Conservation (phyloP, 1,284 basidiomycete species). For the Marasmius oreades region DNA sequence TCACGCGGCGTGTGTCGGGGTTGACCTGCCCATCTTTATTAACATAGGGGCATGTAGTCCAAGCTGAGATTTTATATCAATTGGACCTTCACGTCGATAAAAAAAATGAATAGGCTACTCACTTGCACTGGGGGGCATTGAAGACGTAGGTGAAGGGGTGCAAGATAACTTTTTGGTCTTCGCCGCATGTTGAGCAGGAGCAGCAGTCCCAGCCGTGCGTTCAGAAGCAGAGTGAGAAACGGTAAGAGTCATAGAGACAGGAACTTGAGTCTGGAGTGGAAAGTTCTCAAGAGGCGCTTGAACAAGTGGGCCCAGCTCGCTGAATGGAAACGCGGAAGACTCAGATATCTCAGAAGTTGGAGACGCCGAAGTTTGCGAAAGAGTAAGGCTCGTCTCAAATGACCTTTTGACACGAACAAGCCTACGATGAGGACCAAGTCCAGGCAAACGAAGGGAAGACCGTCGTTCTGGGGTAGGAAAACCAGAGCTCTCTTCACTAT, state of each 20-base stretch:
- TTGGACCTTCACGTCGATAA: not conserved
- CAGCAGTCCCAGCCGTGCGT: conserved; percentile 16
- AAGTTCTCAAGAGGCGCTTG: conserved; percentile 16
- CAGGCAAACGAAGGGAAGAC: not conserved
- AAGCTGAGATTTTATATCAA: conserved; percentile 31
- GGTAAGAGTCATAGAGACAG: conserved; percentile 5
- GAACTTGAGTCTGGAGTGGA: not conserved
- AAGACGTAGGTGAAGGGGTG: conserved; percentile 40
- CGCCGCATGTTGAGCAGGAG: conserved; percentile 30
- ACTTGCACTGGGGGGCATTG: conserved; percentile 41
- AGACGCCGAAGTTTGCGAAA: not conserved
- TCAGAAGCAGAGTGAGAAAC: conserved; percentile 5
- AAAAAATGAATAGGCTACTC: conserved; percentile 24
- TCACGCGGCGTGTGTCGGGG: conserved; percentile 51
- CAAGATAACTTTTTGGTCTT: conserved; percentile 29
- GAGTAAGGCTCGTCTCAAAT: not conserved
- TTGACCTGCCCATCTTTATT: conserved; percentile 54
- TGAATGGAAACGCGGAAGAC: not conserved
- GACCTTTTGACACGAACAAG: not conserved
- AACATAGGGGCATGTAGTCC: conserved; percentile 55
- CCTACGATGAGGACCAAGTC: not conserved
- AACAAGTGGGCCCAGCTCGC: not conserved
- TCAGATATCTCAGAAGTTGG: conserved; percentile 1
- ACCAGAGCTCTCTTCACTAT: not conserved
- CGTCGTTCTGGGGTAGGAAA: not conserved